Base-by-base conservation (phyloP, 495 filamentous ascomycete species). In the Cudoniella acicularis region DNA sequence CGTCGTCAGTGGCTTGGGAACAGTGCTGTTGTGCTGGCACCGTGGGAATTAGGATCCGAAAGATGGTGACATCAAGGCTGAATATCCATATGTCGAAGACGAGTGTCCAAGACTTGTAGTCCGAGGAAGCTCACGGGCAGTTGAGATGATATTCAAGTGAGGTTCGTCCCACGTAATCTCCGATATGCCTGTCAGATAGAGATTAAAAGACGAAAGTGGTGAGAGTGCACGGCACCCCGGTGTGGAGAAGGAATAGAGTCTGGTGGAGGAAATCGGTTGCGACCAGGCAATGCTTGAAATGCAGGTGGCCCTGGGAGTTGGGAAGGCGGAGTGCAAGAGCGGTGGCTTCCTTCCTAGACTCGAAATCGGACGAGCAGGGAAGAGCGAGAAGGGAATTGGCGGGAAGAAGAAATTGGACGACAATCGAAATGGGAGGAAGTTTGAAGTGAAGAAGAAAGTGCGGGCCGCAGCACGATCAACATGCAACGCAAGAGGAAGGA, bases 401-500 rank as follows among this genome's bases (percentile, higher is more conserved):
- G n/a, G n/a, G n/a, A n/a, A n/a, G 43, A 47, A 47, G 43, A 17
- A 47, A 47, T 47, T 47, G 43, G 43, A 47, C 43, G 43, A 47
- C 8, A 47, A 6, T 17, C 43, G 4, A 21, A 6, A 47, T 4
- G 43, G 4, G 8, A 4, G 8, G n/a, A n/a, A n/a, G 8, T 17
- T 21, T 17, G 20, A 6, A 4, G 4, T 4, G 43, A 8, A n/a
- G n/a, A n/a, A 47, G 43, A 47, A 47, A 41, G n/a, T 9, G 36
- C n/a, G 36, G 36, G n/a, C n/a, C 36, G 43, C 20, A n/a, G 20
- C 13, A 21, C 43, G 43, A 47, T n/a, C 16, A 47, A n/a, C 13
- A 17, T 21, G 43, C 13, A 17, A n/a, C 43, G 17, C 16, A 6
- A 47, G 20, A 47, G 43, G 43, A 47, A 47, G 43, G 20, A 6